Percentiles rank a stretch among this genome's conserved stretches.
These are phyloP conservation scores for Nemania diffusa DNA, from an alignment of 2,329 filamentous ascomycete genomes.

Conservation along the genomic window DNA sequence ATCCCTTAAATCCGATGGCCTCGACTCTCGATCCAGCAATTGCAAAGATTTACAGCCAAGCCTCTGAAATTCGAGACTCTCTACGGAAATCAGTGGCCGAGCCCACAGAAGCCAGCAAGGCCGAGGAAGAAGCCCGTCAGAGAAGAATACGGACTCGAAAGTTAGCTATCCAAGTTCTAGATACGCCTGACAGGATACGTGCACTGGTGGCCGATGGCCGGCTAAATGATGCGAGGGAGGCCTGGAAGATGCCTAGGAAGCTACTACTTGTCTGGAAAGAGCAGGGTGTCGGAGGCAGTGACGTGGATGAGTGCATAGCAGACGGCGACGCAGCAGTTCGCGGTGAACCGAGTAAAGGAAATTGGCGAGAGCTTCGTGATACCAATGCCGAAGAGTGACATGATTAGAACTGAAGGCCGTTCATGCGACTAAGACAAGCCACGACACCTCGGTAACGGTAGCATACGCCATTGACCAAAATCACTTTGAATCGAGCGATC, in stretches of 20 bases:
- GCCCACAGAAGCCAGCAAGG: constrained; percentile 55
- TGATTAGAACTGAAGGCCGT: neutral
- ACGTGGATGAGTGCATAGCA: constrained; percentile 64
- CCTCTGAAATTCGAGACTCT: constrained; percentile 63
- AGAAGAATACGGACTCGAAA: constrained; percentile 59
- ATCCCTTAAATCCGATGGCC: constrained; percentile 78
- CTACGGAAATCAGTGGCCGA: constrained; percentile 60
- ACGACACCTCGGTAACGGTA: neutral
- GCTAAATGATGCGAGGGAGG: constrained; percentile 66
- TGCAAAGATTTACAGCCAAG: constrained; percentile 75
- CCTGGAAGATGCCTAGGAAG: constrained; percentile 65
- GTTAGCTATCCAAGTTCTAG: constrained; percentile 71
- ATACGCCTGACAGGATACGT: constrained; percentile 68
- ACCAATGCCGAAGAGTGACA: constrained; percentile 36
- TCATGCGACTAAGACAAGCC: constrained; percentile 2
- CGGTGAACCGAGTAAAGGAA: constrained; percentile 43
- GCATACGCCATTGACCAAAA: neutral
- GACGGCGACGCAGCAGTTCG: constrained; percentile 64
- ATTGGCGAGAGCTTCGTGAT: constrained; percentile 41
- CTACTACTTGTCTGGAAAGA: constrained; percentile 66
- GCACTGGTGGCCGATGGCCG: constrained; percentile 68
- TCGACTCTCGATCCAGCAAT: constrained; percentile 79
- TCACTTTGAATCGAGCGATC: neutral
- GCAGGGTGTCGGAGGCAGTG: constrained; percentile 63
- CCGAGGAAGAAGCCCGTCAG: constrained; percentile 49